Percentiles rank a stretch among this genome's conserved stretches.
These are phyloP conservation scores for Eucalyptus guilfoylei DNA, from an alignment of 345 rosid genomes.

Conservation along the genomic window DNA sequence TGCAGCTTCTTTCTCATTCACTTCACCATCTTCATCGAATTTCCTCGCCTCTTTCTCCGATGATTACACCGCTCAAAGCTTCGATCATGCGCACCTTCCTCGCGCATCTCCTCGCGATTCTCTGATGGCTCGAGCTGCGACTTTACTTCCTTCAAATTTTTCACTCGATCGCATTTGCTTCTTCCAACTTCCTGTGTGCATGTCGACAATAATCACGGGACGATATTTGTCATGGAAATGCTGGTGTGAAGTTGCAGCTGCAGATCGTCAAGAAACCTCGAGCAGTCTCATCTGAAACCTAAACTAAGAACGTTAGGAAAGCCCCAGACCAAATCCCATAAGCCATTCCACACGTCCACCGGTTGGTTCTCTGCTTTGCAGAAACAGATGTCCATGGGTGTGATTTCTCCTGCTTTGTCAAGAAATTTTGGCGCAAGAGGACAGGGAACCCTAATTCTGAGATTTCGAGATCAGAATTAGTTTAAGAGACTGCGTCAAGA, in stretches of 20 bases:
- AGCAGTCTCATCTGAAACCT: background rate
- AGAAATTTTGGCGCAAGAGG: background rate
- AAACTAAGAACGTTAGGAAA: background rate
- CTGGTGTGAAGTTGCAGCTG: background rate
- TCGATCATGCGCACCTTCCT: background rate
- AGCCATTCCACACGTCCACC: background rate
- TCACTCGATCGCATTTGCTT: background rate
- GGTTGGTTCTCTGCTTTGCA: background rate
- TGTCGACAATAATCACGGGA: background rate
- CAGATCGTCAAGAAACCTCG: background rate
- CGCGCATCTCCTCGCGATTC: background rate
- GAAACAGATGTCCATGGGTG: background rate
- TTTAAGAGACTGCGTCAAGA: background rate
- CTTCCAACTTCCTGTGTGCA: background rate
- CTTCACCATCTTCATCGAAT: too few species aligned
- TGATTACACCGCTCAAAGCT: background rate
- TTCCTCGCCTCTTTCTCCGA: background rate
- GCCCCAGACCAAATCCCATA: background rate
- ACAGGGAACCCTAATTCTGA: background rate
- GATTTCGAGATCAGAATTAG: background rate
- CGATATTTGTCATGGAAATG: rapidly evolving
- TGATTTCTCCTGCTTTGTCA: background rate
- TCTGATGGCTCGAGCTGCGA: background rate
- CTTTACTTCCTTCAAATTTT: background rate
- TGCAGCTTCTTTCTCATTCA: too few species aligned